Base-by-base conservation (phyloP, 83 land plant species). In the Picea mariana region DNA sequence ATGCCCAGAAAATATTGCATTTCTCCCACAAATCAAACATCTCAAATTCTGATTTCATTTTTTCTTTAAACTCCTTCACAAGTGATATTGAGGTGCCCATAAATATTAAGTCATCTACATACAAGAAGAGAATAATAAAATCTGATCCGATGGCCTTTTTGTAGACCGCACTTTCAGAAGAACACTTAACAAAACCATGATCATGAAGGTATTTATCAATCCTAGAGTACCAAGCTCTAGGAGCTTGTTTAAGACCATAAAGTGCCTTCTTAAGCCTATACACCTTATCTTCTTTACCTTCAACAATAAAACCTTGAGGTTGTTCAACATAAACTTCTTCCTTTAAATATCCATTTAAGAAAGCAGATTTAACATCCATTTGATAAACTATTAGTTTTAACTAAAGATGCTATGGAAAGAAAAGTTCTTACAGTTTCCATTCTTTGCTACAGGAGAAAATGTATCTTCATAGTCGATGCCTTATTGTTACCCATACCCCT, bases 301-400 rank as follows among this genome's bases (percentile, higher is more conserved):
- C 26, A 40, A 44, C 20, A 17, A 38, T 27, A 27, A 40, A 81
- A 1, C 81, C 81, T 64, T 12, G 72, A 16, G 81, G 71, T 80
- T 80, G 81, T 12, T 80, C 81, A 13, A 80, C 81, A 63, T 64
- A 80, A 62, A 80, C 81, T 21, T 65, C 72, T 65, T 80, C 81
- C 13, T 80, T 34, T 12, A 80, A 65, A 21, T 26, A 17, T 4
- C 72, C 34, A 63, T 80, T 63, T 65, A 80, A 47, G 31, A 80
- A 80, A 6, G 81, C 71, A 9, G 52, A 80, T 66, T 80, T 80
- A 5, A 63, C 81, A 65, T 80, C 81, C 11, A 85, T 20, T 75
- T 85, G 85, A 47, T 61, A 67, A 9, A 67, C 17, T 8, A 9
- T 23, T 9, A 21, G 9, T 23, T 23, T 27, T 8, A 21, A 23